Percentiles rank a stretch among this genome's conserved stretches.
Conservation (phyloP, 768 basidiomycete genomes). For the Gelatoporia subvermispora region DNA sequence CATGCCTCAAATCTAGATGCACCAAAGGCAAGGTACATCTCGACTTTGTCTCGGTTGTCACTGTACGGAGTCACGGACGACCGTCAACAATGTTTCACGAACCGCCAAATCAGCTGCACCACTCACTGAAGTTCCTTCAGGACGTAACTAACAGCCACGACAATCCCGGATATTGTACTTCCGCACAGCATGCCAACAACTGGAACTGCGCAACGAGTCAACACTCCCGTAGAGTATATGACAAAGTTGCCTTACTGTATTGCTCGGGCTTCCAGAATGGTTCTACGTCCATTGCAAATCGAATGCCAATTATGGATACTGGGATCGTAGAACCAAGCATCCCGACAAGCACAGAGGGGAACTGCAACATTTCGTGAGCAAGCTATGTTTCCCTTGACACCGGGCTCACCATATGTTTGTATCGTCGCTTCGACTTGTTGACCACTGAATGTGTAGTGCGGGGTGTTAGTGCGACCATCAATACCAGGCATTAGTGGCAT, state of each 20-base stretch:
- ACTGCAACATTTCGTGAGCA: slow-evolving; percentile 41
- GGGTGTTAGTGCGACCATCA: neutral
- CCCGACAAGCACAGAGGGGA: slow-evolving; percentile 56
- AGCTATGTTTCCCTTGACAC: too few relatives aligned
- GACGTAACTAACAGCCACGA: slow-evolving; percentile 65
- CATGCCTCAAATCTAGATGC: slow-evolving; percentile 83
- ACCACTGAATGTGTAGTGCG: slow-evolving; percentile 41
- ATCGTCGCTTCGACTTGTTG: slow-evolving; percentile 74
- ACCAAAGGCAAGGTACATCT: slow-evolving; percentile 82
- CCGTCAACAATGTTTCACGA: neutral
- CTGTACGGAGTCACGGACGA: slow-evolving; percentile 31
- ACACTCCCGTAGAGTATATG: neutral
- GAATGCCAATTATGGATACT: slow-evolving; percentile 69
- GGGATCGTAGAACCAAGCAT: slow-evolving; percentile 79
- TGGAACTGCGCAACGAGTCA: slow-evolving; percentile 47
- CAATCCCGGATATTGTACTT: slow-evolving; percentile 69
- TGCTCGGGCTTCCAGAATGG: slow-evolving; percentile 86
- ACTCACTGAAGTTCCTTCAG: slow-evolving; percentile 72
- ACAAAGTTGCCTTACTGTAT: slow-evolving; percentile 49
- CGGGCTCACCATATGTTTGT: slow-evolving; percentile 61
- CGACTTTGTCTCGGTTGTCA: slow-evolving; percentile 82
- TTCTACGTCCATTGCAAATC: slow-evolving; percentile 67
- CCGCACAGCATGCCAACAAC: slow-evolving; percentile 86
- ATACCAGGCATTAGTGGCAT: slow-evolving; percentile 16
- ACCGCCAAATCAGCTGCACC: neutral